Conservation (phyloP, 2,329 filamentous ascomycete species). For the Calcarisporium arbuscula region DNA sequence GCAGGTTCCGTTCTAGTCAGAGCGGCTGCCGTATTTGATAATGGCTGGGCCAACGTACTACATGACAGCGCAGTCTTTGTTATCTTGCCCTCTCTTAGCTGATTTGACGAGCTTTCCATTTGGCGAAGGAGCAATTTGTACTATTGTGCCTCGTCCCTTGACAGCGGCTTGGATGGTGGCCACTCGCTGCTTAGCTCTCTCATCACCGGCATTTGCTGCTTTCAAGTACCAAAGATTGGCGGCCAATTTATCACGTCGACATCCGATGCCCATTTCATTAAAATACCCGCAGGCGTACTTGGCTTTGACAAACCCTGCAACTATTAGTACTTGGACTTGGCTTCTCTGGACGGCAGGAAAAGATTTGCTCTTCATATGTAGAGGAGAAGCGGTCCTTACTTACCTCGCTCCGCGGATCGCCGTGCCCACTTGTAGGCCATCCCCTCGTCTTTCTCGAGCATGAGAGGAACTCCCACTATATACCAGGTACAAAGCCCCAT, state of each 20-base stretch:
- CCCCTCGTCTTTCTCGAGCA: slow-evolving; percentile 88
- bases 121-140: slow-evolving; percentile 47
- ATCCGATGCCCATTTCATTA: slow-evolving; percentile 96
- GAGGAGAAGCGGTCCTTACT: no score
- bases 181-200: slow-evolving; percentile 79
- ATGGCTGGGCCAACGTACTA: no score
- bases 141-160: slow-evolving; percentile 45
- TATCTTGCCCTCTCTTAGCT: slow-evolving; percentile 38
- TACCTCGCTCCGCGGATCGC: slow-evolving; percentile 78
- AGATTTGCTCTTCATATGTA: no score
- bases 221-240: slow-evolving; percentile 98
- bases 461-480: slow-evolving; percentile 85
- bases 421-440: slow-evolving; percentile 96
- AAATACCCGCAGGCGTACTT: slow-evolving; percentile 95
- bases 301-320: slow-evolving; percentile 59
- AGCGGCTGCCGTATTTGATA: no score
- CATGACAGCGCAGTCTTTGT: slow-evolving; percentile 54
- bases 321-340: no score
- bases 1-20: no score
- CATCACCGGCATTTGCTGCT: slow-evolving; percentile 85
- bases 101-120: slow-evolving; percentile 45
- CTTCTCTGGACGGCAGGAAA: no score
- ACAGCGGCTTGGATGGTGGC: slow-evolving; percentile 81
- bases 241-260: slow-evolving; percentile 82
- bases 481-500: slow-evolving; percentile 99